Percentiles rank a stretch among this genome's conserved stretches.
phyloP scores from a whole-genome alignment of 352 stramenopile species.

The Globisporangium heterothallicum region DNA sequence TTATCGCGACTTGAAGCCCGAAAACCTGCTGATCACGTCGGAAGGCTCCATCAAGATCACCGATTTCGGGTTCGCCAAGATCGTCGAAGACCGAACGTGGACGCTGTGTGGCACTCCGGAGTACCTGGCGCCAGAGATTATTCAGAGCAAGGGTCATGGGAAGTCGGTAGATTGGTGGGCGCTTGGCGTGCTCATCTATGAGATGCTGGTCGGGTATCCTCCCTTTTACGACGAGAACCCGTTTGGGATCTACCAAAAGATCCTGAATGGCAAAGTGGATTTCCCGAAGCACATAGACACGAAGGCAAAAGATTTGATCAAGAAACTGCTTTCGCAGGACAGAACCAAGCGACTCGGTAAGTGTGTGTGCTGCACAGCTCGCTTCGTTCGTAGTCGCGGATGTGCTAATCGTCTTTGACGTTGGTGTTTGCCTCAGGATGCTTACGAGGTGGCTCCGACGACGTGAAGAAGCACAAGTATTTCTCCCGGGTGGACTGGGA shows the following conservation, averaged over 20 bases:
- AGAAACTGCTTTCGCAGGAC: slow-evolving; percentile 88
- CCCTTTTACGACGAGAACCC: slow-evolving; percentile 92
- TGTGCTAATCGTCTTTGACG: neutral
- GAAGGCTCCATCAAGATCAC: slow-evolving; percentile 90
- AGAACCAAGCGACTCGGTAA: slow-evolving; percentile 84
- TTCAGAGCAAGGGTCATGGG: slow-evolving; percentile 87
- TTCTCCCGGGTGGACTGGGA: slow-evolving; percentile 86
- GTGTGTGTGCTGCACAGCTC: no score
- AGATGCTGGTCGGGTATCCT: slow-evolving; percentile 88
- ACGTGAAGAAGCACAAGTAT: slow-evolving; percentile 93
- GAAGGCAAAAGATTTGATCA: slow-evolving; percentile 90
- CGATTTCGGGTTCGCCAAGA: slow-evolving; percentile 94
- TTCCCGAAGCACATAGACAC: slow-evolving; percentile 88
- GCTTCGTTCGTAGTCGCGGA: no score
- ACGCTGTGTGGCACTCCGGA: slow-evolving; percentile 92
- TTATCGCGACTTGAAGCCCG: slow-evolving; percentile 91
- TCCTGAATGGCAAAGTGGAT: slow-evolving; percentile 87
- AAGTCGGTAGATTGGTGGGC: slow-evolving; percentile 92
- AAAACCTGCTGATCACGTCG: slow-evolving; percentile 90
- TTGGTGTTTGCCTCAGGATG: slow-evolving; percentile 43
- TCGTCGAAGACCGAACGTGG: slow-evolving; percentile 86
- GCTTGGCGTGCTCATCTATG: slow-evolving; percentile 88
- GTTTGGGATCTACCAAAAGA: slow-evolving; percentile 94
- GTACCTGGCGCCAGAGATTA: slow-evolving; percentile 92
- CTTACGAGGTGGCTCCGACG: slow-evolving; percentile 84